phyloP scores from a whole-genome alignment of 192 early-diverging fungal genomes.

The Mortierella claussenii region DNA sequence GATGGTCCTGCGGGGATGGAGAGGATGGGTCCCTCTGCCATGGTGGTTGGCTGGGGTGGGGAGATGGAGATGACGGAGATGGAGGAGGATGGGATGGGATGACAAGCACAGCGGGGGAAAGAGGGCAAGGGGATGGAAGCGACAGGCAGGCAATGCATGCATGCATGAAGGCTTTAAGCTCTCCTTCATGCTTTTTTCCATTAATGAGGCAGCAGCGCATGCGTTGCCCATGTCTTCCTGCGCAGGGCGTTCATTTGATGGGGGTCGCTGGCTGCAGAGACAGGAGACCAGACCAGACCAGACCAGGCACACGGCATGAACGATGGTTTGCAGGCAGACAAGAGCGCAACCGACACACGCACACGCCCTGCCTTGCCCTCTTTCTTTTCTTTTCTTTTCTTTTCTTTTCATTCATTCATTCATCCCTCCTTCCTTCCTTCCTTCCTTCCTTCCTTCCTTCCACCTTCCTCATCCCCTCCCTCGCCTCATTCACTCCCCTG shows the following conservation, averaged over 20 bases:
- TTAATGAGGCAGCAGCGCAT: too few relatives aligned
- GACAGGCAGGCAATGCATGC: neutral
- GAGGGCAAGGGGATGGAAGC: too few relatives aligned
- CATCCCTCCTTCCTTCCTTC: neutral
- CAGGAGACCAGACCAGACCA: too few relatives aligned
- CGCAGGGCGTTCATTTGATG: neutral
- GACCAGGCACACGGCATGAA: neutral
- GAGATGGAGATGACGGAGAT: neutral
- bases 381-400: neutral
- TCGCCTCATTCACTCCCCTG: neutral
- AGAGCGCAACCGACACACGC: neutral
- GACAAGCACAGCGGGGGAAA: too few relatives aligned
- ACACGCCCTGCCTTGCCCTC: neutral
- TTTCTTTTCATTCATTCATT: neutral
- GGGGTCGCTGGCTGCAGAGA: too few relatives aligned
- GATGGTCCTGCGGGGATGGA: neutral
- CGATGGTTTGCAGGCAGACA: too few relatives aligned
- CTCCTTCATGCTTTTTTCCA: too few relatives aligned
- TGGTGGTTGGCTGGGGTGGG: neutral
- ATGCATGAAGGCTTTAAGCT: neutral
- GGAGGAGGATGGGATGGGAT: too few relatives aligned
- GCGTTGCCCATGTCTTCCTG: too few relatives aligned
- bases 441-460: neutral
- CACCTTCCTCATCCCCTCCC: neutral
- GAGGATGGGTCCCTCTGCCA: neutral